A percentile compares a stretch with the other conserved stretches of the same genome.
phyloP scores from a whole-genome alignment of 1,284 basidiomycete genomes.

The Sanghuangporus baumii region DNA sequence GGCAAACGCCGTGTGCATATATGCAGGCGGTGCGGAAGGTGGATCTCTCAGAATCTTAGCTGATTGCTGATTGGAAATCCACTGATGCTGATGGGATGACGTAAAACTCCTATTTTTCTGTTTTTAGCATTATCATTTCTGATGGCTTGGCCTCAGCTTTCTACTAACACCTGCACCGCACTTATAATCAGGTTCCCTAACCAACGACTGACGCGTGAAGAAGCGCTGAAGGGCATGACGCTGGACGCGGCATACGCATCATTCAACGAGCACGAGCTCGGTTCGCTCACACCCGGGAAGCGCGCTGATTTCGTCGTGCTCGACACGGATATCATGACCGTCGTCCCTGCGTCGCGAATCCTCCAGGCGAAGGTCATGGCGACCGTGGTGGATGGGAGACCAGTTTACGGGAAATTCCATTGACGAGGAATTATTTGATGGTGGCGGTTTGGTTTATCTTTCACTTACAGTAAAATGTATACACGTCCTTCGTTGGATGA shows the following conservation, averaged over 20 bases:
- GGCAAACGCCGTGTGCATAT: no score
- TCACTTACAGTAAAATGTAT: background rate
- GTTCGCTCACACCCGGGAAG: conserved; percentile 68
- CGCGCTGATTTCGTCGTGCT: conserved; percentile 84
- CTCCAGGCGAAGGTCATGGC: conserved; percentile 48
- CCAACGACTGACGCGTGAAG: conserved; percentile 66
- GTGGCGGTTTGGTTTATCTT: background rate
- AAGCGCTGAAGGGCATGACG: conserved; percentile 84
- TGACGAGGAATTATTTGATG: background rate
- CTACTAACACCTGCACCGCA: background rate
- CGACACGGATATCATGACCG: conserved; percentile 72
- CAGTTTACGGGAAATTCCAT: conserved; percentile 47
- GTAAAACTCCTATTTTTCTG: no score
- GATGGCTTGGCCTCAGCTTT: background rate
- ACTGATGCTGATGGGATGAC: no score
- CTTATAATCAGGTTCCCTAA: conserved; percentile 52
- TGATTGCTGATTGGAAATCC: no score
- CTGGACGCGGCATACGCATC: conserved; percentile 82
- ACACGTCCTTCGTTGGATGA: no score
- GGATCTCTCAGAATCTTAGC: no score
- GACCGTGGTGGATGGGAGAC: conserved; percentile 70
- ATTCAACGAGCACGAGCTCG: conserved; percentile 67
- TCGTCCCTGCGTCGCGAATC: conserved; percentile 48
- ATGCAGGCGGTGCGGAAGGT: no score
- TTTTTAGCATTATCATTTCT: no score